Percentiles rank a stretch among this genome's conserved stretches.
Evolutionary conservation across 2,329 filamentous ascomycete species (phyloP).

Genomic region (Aspergillus sp.): DNA sequence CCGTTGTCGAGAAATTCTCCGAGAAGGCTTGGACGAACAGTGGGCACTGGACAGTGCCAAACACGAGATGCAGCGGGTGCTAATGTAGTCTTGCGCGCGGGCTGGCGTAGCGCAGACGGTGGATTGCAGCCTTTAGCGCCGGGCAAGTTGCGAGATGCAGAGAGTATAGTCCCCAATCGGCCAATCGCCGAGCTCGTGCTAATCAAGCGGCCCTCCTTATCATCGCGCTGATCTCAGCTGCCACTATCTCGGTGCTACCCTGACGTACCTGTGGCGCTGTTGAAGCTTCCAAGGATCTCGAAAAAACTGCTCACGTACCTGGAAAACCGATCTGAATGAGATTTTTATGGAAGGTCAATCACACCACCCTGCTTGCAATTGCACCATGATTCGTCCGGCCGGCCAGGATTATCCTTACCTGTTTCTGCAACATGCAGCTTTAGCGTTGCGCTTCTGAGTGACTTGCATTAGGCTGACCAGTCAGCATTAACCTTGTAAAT

Average conservation of each 20-base stretch:
- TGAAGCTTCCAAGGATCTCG: background rate
- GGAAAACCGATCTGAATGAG: background rate
- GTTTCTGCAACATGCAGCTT: slow-evolving; percentile 5
- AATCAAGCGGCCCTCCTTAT: background rate
- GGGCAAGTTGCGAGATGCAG: background rate
- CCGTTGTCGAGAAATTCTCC: background rate
- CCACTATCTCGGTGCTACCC: background rate
- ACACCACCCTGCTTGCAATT: background rate
- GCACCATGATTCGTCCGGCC: background rate
- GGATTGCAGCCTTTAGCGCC: background rate
- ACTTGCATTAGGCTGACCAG: slow-evolving; percentile 11
- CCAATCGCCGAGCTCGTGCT: slow-evolving; percentile 1
- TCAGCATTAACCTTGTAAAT: slow-evolving; percentile 4
- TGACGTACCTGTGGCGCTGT: background rate
- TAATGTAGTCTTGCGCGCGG: background rate
- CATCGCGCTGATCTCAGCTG: background rate
- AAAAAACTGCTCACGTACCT: background rate
- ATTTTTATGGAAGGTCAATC: background rate
- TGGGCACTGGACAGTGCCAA: background rate
- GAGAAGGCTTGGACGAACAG: background rate
- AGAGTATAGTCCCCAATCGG: background rate
- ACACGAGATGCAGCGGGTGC: background rate
- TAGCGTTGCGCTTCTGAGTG: slow-evolving; percentile 7
- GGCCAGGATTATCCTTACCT: slow-evolving; percentile 4
- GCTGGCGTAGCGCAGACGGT: background rate